Evolutionary conservation across 2,329 filamentous ascomycete genomes (phyloP).

Genomic region (Anthostomella pinea): DNA sequence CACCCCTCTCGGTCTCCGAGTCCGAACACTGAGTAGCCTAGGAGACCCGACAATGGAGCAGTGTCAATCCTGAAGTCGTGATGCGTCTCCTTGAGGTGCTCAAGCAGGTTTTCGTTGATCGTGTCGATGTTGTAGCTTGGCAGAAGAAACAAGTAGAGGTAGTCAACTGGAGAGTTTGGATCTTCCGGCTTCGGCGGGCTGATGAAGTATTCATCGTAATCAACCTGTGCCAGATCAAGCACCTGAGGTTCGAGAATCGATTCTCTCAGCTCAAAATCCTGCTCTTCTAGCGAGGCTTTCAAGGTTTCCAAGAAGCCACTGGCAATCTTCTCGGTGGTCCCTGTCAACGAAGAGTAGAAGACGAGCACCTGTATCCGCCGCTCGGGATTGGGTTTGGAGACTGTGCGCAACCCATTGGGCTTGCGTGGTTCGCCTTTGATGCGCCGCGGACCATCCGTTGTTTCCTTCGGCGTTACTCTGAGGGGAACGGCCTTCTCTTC

Average conservation of each 20-base stretch:
- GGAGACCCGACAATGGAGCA: constrained; percentile 68
- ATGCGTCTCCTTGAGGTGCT: constrained; percentile 87
- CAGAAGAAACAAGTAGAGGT: constrained; percentile 80
- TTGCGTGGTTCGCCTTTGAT: constrained; percentile 45
- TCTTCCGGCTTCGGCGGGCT: constrained; percentile 61
- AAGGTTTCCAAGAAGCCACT: constrained; percentile 59
- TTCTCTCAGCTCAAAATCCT: constrained; percentile 37
- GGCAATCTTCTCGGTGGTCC: constrained; percentile 73
- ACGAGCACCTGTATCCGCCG: constrained; percentile 68
- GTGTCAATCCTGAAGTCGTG: constrained; percentile 97
- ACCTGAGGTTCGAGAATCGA: constrained; percentile 58
- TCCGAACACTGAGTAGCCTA: constrained; percentile 92
- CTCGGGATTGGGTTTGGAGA: constrained; percentile 27
- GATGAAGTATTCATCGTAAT: constrained; percentile 92
- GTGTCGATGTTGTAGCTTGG: constrained; percentile 96
- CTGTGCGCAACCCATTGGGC: constrained; percentile 32
- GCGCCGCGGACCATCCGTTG: constrained; percentile 43
- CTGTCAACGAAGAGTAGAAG: constrained; percentile 89
- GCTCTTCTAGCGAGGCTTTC: constrained; percentile 47
- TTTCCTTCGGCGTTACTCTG: constrained; percentile 25
- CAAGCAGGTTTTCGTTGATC: constrained; percentile 81
- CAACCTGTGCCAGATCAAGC: constrained; percentile 78
- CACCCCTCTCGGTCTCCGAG: constrained; percentile 90
- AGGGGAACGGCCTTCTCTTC: constrained; percentile 16
- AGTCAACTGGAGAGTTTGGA: constrained; percentile 47